Base-by-base conservation (phyloP, 2,329 filamentous ascomycete species). In the Neocucurbitaria cava region DNA sequence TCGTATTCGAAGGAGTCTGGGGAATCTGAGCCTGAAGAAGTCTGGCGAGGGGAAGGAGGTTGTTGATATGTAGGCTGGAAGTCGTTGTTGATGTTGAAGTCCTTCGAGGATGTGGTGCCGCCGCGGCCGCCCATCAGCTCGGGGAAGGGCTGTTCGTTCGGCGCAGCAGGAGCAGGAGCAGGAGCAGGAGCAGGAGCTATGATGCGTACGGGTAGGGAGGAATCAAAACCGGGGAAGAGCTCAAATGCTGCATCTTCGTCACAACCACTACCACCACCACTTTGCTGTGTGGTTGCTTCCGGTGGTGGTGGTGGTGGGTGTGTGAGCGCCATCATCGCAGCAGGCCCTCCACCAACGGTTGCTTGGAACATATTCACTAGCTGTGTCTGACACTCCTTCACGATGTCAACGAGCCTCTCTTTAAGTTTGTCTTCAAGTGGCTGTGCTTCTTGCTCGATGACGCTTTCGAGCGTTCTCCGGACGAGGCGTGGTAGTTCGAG, bases 401-500 rank as follows among this genome's bases (percentile, higher is more conserved):
- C 64, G 23, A 70, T 68, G 41, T 69, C 64, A 2, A 69, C 58
- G 10, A 70, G 63, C 5, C 58, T 55, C n/a, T 66, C 64, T 42
- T 64, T 70, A 4, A 70, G 43, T 31, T 60, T 64, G 7, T 68
- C 67, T 42, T 69, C 65, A 3, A 69, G 40, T 3, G 65, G 64
- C n/a, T 66, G 59, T 3, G 64, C 58, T 56, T 70, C 67, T 48
- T 66, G 56, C 31, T 68, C 65, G 6, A 69, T 53, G 6, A 58
- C 65, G 13, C 57, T 51, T 52, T 70, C 64, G 7, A 70, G 60
- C 2, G 61, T 68, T 1, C 62, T 52, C 3, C 65, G 65, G 1
- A 70, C 65, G n/a, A 66, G 50, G n/a, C 64, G 64, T 2, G 67
- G 67, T 3, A 70, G 52, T 39, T 69, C 64, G 9, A 64, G 59